Evolutionary conservation across 1,139 yeast species (phyloP).

Genomic region (Saccharomycopsis hybrid): DNA sequence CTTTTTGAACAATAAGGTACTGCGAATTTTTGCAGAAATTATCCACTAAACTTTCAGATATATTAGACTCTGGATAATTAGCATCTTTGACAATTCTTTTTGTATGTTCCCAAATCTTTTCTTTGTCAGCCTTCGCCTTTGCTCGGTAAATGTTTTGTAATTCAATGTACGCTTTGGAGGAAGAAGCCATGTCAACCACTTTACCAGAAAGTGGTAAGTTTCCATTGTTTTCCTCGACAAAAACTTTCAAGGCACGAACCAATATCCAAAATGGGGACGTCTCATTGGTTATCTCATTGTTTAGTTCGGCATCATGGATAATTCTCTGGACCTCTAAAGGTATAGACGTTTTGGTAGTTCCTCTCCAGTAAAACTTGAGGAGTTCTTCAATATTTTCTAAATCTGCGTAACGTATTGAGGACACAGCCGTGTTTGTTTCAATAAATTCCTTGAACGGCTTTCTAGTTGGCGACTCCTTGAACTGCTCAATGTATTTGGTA

Average conservation of each 20-base stretch:
- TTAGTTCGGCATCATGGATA: conserved; percentile 24
- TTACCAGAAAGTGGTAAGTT: conserved; percentile 65
- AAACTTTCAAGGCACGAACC: conserved; percentile 48
- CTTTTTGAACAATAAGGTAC: conserved; percentile 32
- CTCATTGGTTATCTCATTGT: background rate
- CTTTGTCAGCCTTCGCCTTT: conserved; percentile 38
- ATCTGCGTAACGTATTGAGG: conserved; percentile 37
- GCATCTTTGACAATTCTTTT: background rate
- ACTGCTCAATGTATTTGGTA: background rate
- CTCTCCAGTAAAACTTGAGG: conserved; percentile 47
- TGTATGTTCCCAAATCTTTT: background rate
- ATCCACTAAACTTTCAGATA: conserved; percentile 36
- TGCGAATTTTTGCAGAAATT: conserved; percentile 56
- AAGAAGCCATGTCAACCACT: conserved; percentile 87
- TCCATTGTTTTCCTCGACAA: conserved; percentile 36
- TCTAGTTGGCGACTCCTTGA: conserved; percentile 26
- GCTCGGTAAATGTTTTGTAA: conserved; percentile 52
- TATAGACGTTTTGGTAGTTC: conserved; percentile 29
- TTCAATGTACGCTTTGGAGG: conserved; percentile 53
- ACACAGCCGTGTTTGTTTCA: conserved; percentile 24
- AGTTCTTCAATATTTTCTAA: conserved; percentile 69
- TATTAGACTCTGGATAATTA: conserved; percentile 15
- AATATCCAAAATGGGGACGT: conserved; percentile 53
- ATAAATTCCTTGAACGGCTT: conserved; percentile 38
- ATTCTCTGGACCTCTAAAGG: conserved; percentile 30